phyloP scores from a whole-genome alignment of 192 early-diverging fungal genomes.

The Piromyces finnis region DNA sequence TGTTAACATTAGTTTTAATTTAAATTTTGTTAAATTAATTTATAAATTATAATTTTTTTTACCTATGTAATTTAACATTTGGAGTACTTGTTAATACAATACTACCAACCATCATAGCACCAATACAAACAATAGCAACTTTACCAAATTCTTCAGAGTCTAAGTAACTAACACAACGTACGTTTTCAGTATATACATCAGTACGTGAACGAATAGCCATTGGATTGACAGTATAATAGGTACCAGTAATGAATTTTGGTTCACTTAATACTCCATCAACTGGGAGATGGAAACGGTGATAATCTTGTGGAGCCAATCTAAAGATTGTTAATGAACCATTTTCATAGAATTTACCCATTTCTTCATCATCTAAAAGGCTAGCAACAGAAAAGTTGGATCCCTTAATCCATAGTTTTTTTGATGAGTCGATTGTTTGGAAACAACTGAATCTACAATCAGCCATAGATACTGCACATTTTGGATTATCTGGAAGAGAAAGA shows the following conservation, averaged over 20 bases:
- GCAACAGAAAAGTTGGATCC: constrained; percentile 46
- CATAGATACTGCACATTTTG: constrained; percentile 39
- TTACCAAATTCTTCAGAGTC: constrained; percentile 44
- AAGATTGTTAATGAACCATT: constrained; percentile 52
- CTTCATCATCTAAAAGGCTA: constrained; percentile 23
- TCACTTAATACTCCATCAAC: constrained; percentile 42
- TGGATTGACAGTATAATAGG: constrained; percentile 69
- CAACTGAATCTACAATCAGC: constrained; percentile 56
- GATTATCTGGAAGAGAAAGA: constrained; percentile 16
- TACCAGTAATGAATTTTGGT: constrained; percentile 29
- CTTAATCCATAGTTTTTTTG: constrained; percentile 65
- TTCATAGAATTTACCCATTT: constrained; percentile 23
- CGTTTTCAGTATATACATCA: constrained; percentile 70
- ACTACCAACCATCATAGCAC: constrained; percentile 75
- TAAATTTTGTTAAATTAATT: too few species aligned
- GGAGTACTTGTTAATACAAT: constrained; percentile 31
- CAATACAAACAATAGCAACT: constrained; percentile 49
- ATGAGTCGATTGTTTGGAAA: constrained; percentile 42
- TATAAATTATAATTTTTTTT: too few species aligned
- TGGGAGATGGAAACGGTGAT: constrained; percentile 64
- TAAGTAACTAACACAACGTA: constrained; percentile 41
- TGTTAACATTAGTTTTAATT: too few species aligned
- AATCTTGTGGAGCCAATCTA: constrained; percentile 68
- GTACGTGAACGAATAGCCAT: constrained; percentile 52
- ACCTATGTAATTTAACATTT: constrained; percentile 5